Evolutionary conservation across 2,329 filamentous ascomycete species (phyloP).

Genomic region (Aurifilum marmelostoma): DNA sequence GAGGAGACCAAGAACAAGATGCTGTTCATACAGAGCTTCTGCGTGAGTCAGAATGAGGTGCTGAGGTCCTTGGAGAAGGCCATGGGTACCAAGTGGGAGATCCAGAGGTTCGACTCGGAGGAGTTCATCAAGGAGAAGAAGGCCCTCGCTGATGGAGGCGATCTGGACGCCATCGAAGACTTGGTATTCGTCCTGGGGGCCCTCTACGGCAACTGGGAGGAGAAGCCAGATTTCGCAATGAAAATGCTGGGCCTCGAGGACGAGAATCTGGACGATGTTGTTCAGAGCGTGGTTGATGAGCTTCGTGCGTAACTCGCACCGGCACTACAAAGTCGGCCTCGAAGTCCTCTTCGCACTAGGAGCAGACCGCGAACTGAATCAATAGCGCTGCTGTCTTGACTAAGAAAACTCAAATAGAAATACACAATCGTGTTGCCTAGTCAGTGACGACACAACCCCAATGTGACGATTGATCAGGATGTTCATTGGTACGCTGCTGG

Average conservation of each 20-base stretch:
- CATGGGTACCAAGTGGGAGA: conserved; percentile 37
- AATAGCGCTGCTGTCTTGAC: neutral
- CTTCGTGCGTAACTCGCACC: neutral
- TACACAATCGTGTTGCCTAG: neutral
- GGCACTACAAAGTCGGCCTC: neutral
- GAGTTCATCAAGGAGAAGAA: conserved; percentile 45
- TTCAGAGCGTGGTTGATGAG: conserved; percentile 39
- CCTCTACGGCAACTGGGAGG: conserved; percentile 53
- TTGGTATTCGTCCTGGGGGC: conserved; percentile 54
- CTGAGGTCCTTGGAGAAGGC: conserved; percentile 41
- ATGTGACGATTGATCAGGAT: neutral
- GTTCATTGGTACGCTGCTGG: neutral
- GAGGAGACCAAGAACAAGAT: conserved; percentile 40
- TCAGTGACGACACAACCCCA: neutral
- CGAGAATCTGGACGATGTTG: conserved; percentile 49
- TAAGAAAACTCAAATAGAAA: neutral
- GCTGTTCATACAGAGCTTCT: conserved; percentile 47
- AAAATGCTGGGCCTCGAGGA: conserved; percentile 47
- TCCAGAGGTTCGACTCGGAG: conserved; percentile 42
- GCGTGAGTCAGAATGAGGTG: conserved; percentile 42
- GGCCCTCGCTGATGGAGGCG: conserved; percentile 42
- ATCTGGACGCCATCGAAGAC: conserved; percentile 46
- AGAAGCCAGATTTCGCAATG: conserved; percentile 50
- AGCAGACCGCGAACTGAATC: neutral
- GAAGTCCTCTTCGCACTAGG: neutral